Conservation (phyloP, 257 asterid genomes). For the Nyctanthes arbortristis region DNA sequence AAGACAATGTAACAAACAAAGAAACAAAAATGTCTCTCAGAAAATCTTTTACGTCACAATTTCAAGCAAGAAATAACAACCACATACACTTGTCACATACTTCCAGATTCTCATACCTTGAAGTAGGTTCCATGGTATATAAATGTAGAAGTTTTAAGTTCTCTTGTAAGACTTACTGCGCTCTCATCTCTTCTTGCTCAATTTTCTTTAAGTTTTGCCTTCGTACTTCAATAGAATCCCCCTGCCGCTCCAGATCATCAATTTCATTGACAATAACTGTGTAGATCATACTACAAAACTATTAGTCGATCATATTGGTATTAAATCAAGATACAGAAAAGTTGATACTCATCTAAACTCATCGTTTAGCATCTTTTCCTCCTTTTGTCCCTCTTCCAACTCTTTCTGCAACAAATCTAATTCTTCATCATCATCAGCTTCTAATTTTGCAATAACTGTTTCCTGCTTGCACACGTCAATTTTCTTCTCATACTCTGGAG, state of each 20-base stretch:
- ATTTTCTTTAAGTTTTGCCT: conserved; percentile 48
- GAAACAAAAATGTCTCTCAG: neutral
- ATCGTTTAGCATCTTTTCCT: conserved; percentile 52
- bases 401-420: conserved; percentile 54
- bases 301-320: conserved; percentile 26
- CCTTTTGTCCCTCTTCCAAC: conserved; percentile 54
- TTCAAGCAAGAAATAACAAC: neutral
- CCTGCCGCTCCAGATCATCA: conserved; percentile 52
- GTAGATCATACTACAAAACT: conserved; percentile 30
- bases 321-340: conserved; percentile 17
- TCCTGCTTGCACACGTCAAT: conserved; percentile 61
- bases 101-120: neutral
- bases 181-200: conserved; percentile 57
- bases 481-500: conserved; percentile 58
- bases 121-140: neutral
- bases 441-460: conserved; percentile 50
- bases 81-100: neutral
- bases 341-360: conserved; percentile 79
- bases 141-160: conserved; percentile 12
- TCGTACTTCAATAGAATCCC: conserved; percentile 53
- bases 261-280: conserved; percentile 57
- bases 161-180: conserved; percentile 58
- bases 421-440: conserved; percentile 55
- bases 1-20: neutral
- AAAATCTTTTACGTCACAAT: neutral